Percentiles rank a stretch among this genome's conserved stretches.
phyloP scores from a whole-genome alignment of 305 asterid species.

The Fraxinus floribunda region DNA sequence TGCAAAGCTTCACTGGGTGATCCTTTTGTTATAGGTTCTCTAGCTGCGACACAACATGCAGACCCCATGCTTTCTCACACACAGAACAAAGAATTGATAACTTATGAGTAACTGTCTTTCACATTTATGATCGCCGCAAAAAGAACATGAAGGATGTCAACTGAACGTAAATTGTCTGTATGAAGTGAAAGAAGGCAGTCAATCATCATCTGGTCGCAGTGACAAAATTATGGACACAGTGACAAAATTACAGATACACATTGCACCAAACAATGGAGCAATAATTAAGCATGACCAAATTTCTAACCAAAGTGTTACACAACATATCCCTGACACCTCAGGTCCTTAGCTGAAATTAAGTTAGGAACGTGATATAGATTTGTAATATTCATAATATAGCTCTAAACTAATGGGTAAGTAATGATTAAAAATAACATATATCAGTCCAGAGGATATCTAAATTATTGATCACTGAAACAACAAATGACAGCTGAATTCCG shows the following conservation, averaged over 20 bases:
- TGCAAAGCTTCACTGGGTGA: slow-evolving; percentile 1
- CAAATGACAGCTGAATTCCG: not conserved
- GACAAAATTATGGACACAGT: not conserved
- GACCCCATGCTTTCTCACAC: slow-evolving; percentile 8
- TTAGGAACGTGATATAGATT: not conserved
- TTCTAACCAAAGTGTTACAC: not conserved
- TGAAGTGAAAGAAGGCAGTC: slow-evolving; percentile 2
- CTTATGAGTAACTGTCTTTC: slow-evolving; percentile 5
- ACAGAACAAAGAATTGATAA: slow-evolving; percentile 7
- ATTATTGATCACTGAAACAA: not conserved
- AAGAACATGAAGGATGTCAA: not conserved
- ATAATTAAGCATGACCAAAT: not conserved
- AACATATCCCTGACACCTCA: not conserved
- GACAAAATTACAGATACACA: not conserved
- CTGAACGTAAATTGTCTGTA: slow-evolving; percentile 21
- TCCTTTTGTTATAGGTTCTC: not conserved
- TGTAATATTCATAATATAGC: not conserved
- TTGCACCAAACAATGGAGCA: not conserved
- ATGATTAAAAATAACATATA: not conserved
- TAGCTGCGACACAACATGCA: slow-evolving; percentile 3
- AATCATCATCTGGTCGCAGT: not conserved
- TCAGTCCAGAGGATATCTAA: not conserved
- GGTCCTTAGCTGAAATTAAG: not conserved
- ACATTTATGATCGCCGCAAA: slow-evolving; percentile 11
- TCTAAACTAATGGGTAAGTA: not conserved